Evolutionary conservation across 345 rosid species (phyloP), one percentile per base, ranked within the genome.

Genomic region (Schrenkiella parvula): DNA sequence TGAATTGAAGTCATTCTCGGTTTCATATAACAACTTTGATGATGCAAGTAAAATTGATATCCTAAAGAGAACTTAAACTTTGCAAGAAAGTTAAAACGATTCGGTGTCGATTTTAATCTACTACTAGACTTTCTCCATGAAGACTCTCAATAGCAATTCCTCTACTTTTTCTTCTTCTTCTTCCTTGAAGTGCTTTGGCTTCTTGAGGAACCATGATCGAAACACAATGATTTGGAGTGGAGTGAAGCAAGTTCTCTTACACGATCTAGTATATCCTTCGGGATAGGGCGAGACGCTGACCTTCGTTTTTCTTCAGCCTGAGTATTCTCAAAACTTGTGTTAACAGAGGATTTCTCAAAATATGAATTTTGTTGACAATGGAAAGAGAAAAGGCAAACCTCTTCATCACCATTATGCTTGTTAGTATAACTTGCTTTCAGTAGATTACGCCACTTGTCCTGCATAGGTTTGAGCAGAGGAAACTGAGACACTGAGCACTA

Each of bases 361-460:
- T 34, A 41, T 34, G 37, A 64, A 0, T 23, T 29, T 62, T n/a
- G 13, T 11, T 37, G 23, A 57, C 66, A 68, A n/a, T 47, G 38
- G 47, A 35, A 25, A 46, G 5, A 10, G 3, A 42, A 43, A 61
- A 65, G 18, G 42, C 82, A 80, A 34, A 90, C 96, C 93, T 85
- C 87, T 75, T 63, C 77, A 73, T 77, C 26, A 23, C 25, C 25
- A 38, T 74, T 73, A 44, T 54, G 74, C 72, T 78, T 79, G 55
- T 66, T 73, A 7, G 67, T 82, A 46, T 60, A 73, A 79, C 89
- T 78, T 63, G 96, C 87, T 79, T 83, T 83, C 39, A 93, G 76
- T 72, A 93, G 96, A 82, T 93, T 93, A 44, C 97, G 85, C 98
- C 98, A 93, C 79, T 93, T 93, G 68, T 90, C 98, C 98, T 93